Evolutionary conservation across 768 basidiomycete genomes (phyloP).

Genomic region (Lentinula boryana): DNA sequence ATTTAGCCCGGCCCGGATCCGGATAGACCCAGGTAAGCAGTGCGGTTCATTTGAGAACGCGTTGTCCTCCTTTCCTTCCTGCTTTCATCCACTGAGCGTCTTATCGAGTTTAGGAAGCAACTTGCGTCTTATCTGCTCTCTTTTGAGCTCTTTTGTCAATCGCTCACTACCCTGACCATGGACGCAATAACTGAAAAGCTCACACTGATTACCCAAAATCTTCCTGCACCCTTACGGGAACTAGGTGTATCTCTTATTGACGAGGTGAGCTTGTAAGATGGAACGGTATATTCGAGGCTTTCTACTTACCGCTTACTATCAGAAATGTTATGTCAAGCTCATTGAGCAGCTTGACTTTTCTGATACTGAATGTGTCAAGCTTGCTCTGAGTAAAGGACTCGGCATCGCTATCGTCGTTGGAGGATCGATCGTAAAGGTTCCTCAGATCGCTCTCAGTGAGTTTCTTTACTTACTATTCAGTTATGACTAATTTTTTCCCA

Average conservation of each 20-base stretch:
- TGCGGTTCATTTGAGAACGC: not conserved
- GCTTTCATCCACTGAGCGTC: not conserved
- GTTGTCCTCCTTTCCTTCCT: not conserved
- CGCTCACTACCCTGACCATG: not conserved
- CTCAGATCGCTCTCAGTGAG: constrained; percentile 77
- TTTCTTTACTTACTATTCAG: not conserved
- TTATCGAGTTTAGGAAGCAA: not conserved
- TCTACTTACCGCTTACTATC: not conserved
- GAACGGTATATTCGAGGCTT: not conserved
- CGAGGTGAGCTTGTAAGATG: constrained; percentile 38
- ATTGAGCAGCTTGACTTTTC: constrained; percentile 77
- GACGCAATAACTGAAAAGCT: not conserved
- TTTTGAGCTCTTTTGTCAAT: not conserved
- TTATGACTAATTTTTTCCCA: constrained; percentile 20
- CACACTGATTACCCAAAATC: constrained; percentile 28
- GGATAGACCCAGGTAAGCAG: not conserved
- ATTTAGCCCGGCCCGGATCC: not conserved
- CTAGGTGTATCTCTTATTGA: constrained; percentile 81
- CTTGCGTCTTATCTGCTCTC: not conserved
- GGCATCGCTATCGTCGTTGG: constrained; percentile 91
- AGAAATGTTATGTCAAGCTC: constrained; percentile 92
- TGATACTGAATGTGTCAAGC: constrained; percentile 83
- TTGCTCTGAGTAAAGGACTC: constrained; percentile 86
- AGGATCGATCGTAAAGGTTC: constrained; percentile 93
- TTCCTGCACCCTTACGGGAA: constrained; percentile 80